Conservation (phyloP, 1,284 basidiomycete genomes). For the Moniliophthora roreri region DNA sequence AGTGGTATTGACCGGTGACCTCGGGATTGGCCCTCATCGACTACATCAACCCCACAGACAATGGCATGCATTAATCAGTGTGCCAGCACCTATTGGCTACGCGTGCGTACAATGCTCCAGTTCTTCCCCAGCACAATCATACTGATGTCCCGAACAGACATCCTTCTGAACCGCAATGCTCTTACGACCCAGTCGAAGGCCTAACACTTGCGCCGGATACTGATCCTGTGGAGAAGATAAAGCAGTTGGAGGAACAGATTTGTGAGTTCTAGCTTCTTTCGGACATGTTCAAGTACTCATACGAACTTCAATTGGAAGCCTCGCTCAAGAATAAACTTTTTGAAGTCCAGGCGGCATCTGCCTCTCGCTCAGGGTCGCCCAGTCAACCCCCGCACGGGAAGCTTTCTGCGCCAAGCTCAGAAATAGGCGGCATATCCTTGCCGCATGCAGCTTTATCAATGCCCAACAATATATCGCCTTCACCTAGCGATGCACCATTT, state of each 20-base stretch:
- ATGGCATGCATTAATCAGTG: conserved; percentile 76
- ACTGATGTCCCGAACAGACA: conserved; percentile 51
- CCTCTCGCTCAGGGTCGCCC: conserved; percentile 41
- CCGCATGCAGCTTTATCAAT: conserved; percentile 49
- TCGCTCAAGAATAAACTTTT: conserved; percentile 62
- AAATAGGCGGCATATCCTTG: conserved; percentile 39
- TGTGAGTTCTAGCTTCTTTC: conserved; percentile 39
- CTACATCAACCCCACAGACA: conserved; percentile 53
- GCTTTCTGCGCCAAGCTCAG: conserved; percentile 24
- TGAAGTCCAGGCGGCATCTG: conserved; percentile 43
- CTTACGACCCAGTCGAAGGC: conserved; percentile 82
- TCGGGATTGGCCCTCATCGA: conserved; percentile 11
- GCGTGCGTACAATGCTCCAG: conserved; percentile 46
- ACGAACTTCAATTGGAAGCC: conserved; percentile 36
- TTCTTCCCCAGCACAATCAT: conserved; percentile 6
- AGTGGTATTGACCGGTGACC: conserved; percentile 25
- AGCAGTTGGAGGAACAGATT: conserved; percentile 74
- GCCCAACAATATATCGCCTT: conserved; percentile 40
- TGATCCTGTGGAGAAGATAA: conserved; percentile 74
- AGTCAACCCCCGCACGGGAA: conserved; percentile 23
- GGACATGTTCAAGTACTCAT: background rate
- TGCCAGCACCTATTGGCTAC: conserved; percentile 77
- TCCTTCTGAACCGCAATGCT: conserved; percentile 76
- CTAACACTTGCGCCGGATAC: conserved; percentile 69
- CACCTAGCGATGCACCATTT: conserved; percentile 41